Conservation (phyloP, 169 alveolate genomes). For the Babesia ovata region DNA sequence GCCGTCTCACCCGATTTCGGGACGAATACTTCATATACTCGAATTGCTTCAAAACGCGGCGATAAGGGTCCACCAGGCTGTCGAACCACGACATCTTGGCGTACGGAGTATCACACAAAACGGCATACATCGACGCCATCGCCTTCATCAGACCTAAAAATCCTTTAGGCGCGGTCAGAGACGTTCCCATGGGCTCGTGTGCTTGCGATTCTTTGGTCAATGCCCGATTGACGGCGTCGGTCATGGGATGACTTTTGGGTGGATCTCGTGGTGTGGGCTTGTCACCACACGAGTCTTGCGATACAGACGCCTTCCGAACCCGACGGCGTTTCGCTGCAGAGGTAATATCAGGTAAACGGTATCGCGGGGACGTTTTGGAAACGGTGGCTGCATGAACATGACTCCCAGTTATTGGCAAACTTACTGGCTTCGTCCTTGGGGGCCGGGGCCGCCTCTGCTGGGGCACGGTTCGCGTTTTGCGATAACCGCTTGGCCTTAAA, state of each 20-base stretch:
- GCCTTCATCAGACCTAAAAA: neutral
- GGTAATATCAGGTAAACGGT: neutral
- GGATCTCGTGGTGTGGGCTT: neutral
- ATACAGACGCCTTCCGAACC: neutral
- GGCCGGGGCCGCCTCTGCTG: neutral
- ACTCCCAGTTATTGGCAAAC: neutral
- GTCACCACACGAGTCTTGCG: neutral
- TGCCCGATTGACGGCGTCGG: constrained; percentile 2
- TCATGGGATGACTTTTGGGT: neutral
- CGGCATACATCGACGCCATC: neutral
- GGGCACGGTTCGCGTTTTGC: neutral
- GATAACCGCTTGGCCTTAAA: constrained; percentile 1
- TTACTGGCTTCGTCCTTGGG: neutral
- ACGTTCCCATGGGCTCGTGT: neutral
- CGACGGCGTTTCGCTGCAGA: neutral
- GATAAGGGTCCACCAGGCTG: constrained; percentile 4
- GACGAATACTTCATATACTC: constrained; percentile 2
- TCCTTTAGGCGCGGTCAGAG: neutral
- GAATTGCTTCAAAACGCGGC: constrained; percentile 1
- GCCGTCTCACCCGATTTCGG: neutral
- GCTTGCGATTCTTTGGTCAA: neutral
- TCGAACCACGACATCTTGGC: constrained; percentile 12
- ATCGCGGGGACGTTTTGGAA: neutral
- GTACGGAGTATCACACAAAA: neutral
- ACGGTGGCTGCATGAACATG: neutral